phyloP scores from a whole-genome alignment of 2,329 filamentous ascomycete genomes.

The Phaeosphaeriaceae sp. region DNA sequence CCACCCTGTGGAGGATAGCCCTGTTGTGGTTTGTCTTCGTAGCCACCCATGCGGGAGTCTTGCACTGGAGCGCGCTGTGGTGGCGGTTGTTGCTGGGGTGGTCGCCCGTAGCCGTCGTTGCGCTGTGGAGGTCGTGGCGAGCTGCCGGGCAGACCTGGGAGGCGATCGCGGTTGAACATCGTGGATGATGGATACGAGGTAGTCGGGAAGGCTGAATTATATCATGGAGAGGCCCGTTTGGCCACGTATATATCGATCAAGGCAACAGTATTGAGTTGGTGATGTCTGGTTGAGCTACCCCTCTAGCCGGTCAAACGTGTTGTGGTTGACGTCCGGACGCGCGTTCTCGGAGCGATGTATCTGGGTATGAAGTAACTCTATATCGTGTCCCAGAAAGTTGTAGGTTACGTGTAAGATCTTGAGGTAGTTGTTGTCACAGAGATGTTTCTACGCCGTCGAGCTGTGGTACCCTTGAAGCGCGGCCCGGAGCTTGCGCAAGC shows the following conservation, averaged over 20 bases:
- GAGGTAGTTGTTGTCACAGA: conserved; percentile 1
- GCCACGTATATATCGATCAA: conserved; percentile 21
- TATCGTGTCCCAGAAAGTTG: background rate
- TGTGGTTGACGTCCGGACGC: background rate
- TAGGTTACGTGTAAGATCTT: background rate
- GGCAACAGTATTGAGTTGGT: conserved; percentile 5
- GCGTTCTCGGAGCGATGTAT: background rate
- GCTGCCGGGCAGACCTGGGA: conserved; percentile 54
- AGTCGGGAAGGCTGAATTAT: background rate
- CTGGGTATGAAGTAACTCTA: background rate
- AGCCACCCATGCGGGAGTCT: conserved; percentile 44
- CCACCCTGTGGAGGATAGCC: conserved; percentile 32
- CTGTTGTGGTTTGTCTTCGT: conserved; percentile 33
- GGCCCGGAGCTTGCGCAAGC: conserved; percentile 2
- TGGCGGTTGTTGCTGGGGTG: conserved; percentile 37
- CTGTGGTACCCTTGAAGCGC: background rate
- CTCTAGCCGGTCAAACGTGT: background rate
- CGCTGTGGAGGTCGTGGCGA: conserved; percentile 51
- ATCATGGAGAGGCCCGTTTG: background rate
- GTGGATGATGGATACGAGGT: background rate
- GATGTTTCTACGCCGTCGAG: background rate
- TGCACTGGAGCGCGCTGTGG: conserved; percentile 28
- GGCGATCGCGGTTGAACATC: conserved; percentile 66
- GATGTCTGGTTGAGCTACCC: conserved; percentile 3
- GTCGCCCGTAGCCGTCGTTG: conserved; percentile 52